These are phyloP conservation scores for Kockovaella imperatae DNA, from an alignment of 768 basidiomycete species.

Conservation along the genomic window DNA sequence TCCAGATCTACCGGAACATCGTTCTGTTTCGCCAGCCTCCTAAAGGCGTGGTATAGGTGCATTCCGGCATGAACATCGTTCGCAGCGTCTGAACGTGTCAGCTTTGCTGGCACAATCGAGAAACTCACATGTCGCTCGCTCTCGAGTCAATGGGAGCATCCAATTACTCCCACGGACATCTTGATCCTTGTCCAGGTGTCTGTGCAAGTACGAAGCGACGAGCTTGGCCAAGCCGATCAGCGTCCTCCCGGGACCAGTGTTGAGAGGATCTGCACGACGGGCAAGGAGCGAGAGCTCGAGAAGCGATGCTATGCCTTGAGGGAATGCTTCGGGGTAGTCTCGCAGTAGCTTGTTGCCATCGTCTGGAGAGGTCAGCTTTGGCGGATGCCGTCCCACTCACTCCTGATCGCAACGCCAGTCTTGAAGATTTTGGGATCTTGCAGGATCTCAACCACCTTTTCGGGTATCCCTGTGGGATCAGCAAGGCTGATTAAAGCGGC, in stretches of 20 bases:
- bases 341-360: conserved; percentile 36
- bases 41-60: conserved; percentile 23
- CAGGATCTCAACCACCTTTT: conserved; percentile 5
- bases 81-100: conserved; percentile 27
- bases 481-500: neutral
- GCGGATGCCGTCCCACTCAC: conserved; percentile 2
- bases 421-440: conserved; percentile 11
- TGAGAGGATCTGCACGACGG: conserved; percentile 33
- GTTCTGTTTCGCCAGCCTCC: conserved; percentile 8
- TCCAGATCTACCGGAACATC: conserved; percentile 9
- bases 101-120: neutral
- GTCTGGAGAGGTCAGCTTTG: conserved; percentile 9
- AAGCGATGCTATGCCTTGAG: conserved; percentile 6
- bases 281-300: conserved; percentile 39
- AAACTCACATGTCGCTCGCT: neutral
- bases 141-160: conserved; percentile 14
- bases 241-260: conserved; percentile 23
- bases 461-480: conserved; percentile 8
- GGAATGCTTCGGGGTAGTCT: conserved; percentile 30
- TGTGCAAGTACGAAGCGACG: conserved; percentile 20
- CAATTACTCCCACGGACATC: conserved; percentile 35
- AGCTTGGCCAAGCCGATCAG: conserved; percentile 35
- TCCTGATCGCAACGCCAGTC: conserved; percentile 12
- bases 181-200: conserved; percentile 24
- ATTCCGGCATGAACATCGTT: conserved; percentile 37